Conservation (phyloP, 2,329 filamentous ascomycete genomes). For the Colletotrichum sp. region DNA sequence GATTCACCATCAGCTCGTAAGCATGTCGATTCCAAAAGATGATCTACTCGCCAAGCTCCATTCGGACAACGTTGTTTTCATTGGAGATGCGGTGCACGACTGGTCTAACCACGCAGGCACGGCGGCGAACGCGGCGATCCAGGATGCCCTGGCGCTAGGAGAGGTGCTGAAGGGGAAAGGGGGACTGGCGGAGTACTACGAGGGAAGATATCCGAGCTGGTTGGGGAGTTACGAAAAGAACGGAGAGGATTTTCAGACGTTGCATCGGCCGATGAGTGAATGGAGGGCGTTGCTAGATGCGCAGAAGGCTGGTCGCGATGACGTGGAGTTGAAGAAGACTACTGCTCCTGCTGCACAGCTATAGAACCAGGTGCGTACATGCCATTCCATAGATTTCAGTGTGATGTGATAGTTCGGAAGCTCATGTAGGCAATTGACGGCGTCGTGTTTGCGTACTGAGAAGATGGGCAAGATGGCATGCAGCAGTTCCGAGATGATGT, state of each 20-base stretch:
- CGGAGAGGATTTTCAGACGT: not conserved
- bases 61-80: not conserved
- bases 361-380: not conserved
- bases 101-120: not conserved
- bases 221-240: not conserved
- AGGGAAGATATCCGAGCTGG: not conserved
- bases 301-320: not conserved
- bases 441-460: too few species aligned
- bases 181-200: not conserved
- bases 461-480: too few species aligned
- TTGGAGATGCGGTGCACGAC: not conserved
- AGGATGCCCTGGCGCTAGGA: not conserved
- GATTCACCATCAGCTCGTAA: not conserved
- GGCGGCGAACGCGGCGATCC: not conserved
- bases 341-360: not conserved
- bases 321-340: not conserved
- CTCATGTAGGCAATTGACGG: too few species aligned
- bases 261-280: not conserved
- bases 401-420: rapidly evolving
- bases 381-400: too few species aligned
- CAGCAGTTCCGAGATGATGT: not conserved
- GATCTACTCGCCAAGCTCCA: not conserved
- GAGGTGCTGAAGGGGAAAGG: not conserved
- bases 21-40: rapidly evolving
- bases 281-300: not conserved